A percentile compares a stretch with the other conserved stretches of the same genome.
These are phyloP conservation scores for Lachnellula suecica DNA, from an alignment of 2,329 filamentous ascomycete species.

Conservation along the genomic window DNA sequence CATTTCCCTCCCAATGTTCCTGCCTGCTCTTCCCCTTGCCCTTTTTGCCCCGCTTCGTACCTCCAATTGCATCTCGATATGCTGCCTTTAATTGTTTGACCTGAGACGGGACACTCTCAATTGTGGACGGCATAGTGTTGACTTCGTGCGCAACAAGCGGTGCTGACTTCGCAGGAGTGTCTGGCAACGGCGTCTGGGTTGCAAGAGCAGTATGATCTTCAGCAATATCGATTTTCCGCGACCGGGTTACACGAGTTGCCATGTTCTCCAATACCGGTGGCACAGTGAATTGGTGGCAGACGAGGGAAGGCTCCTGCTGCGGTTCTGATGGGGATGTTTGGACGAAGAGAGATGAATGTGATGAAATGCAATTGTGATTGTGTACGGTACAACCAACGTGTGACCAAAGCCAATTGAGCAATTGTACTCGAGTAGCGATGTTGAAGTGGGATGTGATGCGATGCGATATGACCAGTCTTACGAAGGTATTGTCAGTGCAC, in stretches of 20 bases:
- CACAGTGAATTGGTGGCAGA: constrained; percentile 1
- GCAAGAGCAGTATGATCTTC: constrained; percentile 29
- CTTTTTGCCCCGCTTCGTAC: constrained; percentile 27
- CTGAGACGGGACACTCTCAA: constrained; percentile 23
- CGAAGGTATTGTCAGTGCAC: constrained; percentile 21
- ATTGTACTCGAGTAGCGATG: constrained; percentile 18
- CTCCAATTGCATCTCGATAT: constrained; percentile 31
- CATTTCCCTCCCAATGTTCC: constrained; percentile 10
- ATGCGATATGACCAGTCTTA: neutral
- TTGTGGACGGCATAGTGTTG: constrained; percentile 12
- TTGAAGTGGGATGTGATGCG: constrained; percentile 14
- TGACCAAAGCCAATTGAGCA: neutral
- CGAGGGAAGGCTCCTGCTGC: neutral
- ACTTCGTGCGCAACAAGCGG: constrained; percentile 21
- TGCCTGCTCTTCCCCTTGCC: constrained; percentile 24
- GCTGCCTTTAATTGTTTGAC: constrained; percentile 33
- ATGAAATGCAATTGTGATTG: neutral
- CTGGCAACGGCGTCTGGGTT: constrained; percentile 18
- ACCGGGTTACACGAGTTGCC: constrained; percentile 33
- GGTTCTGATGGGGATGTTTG: constrained; percentile 8
- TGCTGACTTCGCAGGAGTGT: constrained; percentile 14
- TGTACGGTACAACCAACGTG: neutral
- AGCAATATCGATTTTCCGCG: constrained; percentile 28
- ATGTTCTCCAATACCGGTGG: constrained; percentile 17
- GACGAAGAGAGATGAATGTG: neutral